Evolutionary conservation across 257 asterid genomes (phyloP).

Genomic region (Solanum sparsipilum): DNA sequence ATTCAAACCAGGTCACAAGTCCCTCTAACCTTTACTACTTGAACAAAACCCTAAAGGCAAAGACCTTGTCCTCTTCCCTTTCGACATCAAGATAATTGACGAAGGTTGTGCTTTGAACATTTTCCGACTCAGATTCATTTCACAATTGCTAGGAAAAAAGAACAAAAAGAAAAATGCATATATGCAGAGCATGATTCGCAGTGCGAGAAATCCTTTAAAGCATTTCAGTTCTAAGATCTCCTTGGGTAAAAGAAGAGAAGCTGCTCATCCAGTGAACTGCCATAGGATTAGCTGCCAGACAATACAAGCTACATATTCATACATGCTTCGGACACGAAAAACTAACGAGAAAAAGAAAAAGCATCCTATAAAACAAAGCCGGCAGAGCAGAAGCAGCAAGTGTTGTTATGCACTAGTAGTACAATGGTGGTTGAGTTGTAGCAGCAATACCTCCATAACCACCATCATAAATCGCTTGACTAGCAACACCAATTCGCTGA

Average conservation of each 20-base stretch:
- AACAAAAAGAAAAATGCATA: background rate
- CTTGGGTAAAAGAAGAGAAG: background rate
- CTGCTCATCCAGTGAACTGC: background rate
- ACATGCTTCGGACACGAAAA: background rate
- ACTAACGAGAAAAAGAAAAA: background rate
- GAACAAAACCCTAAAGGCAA: background rate
- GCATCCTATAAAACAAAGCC: background rate
- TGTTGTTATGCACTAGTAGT: slow-evolving; percentile 21
- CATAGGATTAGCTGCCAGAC: background rate
- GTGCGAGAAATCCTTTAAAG: background rate
- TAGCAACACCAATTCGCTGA: slow-evolving; percentile 45
- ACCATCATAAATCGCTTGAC: slow-evolving; percentile 45
- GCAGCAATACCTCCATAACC: slow-evolving; percentile 32
- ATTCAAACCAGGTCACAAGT: background rate
- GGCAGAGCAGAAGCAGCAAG: background rate
- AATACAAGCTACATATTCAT: background rate
- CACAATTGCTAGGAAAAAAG: background rate
- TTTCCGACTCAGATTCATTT: background rate
- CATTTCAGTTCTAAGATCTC: background rate
- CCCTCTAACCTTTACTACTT: background rate
- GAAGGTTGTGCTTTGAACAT: background rate
- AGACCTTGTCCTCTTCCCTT: background rate
- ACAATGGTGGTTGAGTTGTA: slow-evolving; percentile 41
- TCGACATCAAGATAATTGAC: background rate
- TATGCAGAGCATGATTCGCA: background rate